Percentiles rank a stretch among this genome's conserved stretches.
Evolutionary conservation across 2,329 filamentous ascomycete species (phyloP).

Genomic region (Colletotrichum sublineola): DNA sequence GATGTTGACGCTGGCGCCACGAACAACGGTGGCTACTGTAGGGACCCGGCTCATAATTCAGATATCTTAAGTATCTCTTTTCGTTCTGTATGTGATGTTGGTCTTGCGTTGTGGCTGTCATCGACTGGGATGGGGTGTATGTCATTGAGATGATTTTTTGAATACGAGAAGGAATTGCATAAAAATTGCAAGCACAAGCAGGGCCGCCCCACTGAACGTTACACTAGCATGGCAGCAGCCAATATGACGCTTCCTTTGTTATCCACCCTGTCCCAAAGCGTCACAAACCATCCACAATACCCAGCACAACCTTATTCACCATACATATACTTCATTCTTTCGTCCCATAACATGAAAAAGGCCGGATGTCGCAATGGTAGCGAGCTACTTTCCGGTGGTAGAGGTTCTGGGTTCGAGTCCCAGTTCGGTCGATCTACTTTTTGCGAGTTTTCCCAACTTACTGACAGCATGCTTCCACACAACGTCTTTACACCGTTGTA

Average conservation of each 20-base stretch:
- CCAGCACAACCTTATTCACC: neutral
- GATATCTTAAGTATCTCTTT: neutral
- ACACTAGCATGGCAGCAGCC: neutral
- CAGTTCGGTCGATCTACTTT: neutral
- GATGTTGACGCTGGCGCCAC: slow-evolving; percentile 77
- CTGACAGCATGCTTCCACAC: too few species aligned
- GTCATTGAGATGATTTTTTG: neutral
- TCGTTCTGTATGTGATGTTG: neutral
- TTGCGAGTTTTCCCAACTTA: neutral
- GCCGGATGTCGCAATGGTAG: slow-evolving; percentile 20
- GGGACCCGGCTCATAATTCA: slow-evolving; percentile 55
- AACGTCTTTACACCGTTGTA: too few species aligned
- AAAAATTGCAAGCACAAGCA: neutral
- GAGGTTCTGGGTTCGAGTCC: slow-evolving; percentile 22
- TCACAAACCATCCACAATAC: neutral
- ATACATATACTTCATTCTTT: neutral
- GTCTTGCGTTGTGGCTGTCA: neutral
- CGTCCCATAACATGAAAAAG: neutral
- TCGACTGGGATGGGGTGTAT: neutral
- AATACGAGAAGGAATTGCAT: too few species aligned
- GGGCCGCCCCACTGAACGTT: neutral
- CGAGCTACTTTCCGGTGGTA: slow-evolving; percentile 16
- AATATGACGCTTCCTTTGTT: neutral
- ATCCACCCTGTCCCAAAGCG: neutral
- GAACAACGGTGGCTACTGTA: slow-evolving; percentile 64